Base-by-base conservation (phyloP, 2,329 filamentous ascomycete species). In the Calonectria henricotiae region DNA sequence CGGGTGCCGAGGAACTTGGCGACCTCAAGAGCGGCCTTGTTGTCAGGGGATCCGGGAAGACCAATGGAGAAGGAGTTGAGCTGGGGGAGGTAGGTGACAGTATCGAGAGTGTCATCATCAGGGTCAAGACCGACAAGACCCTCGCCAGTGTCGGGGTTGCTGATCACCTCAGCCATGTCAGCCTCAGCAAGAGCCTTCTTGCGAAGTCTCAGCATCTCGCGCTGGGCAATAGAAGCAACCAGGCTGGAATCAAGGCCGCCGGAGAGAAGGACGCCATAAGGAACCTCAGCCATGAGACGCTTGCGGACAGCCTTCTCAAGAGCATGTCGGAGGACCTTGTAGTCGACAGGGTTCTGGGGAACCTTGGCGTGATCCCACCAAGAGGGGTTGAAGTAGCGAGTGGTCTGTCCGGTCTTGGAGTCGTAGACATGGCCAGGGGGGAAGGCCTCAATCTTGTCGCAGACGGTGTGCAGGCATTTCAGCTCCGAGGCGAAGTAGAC, bases 1-100 rank as follows among this genome's bases (percentile, higher is more conserved):
- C 96, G 97, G 68, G 96, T 99, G 79, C 96, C 97, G 47, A 99
- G 90, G 88, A 97, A 99, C 83, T 96, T 93, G 80, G 96, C 96
- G 20, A 98, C 96, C 85, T 98, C 94, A 68, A 95, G 86, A 20
- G 96, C 96, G 55, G 96, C 96, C 83, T 93, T 91, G 80, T 94
- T 96, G 83, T 99, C 96, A 61, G 96, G 96, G 39, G 96, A 94
- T 76, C 92, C 94, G 8, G 96, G 95, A 41, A 99, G 91, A 80
- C 96, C 96, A 76, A 99, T 99, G 17, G 96, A 99, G 89, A 99
- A 99, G 17, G 95, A 98, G 90, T 98, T 97, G 83, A 99, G 91
- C 83, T 98, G 94, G 41, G 96, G 95, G 65, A 98, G 91, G 79
- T 96, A 94, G 66, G 95, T 96, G 73, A 98, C 90, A 15, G 95